Conservation (phyloP, 192 early-diverging fungal genomes). For the Irineochytrium annulatum region DNA sequence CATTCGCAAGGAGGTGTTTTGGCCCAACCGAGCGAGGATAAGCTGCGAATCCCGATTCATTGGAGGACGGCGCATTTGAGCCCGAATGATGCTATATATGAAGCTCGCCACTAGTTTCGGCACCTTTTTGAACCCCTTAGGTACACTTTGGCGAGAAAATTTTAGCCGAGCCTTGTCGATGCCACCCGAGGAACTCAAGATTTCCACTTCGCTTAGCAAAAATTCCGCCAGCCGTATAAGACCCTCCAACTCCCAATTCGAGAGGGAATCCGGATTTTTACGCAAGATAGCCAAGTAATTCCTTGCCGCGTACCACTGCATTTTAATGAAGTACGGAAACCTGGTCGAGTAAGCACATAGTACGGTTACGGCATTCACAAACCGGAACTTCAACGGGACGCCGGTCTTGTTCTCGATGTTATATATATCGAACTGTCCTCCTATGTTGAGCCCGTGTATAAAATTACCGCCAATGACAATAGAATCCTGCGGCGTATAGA, state of each 20-base stretch:
- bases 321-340: slow-evolving; percentile 79
- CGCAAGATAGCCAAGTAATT: slow-evolving; percentile 50
- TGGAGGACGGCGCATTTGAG: no score
- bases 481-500: slow-evolving; percentile 80
- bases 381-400: slow-evolving; percentile 75
- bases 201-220: slow-evolving; percentile 29
- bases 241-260: slow-evolving; percentile 53
- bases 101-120: no score
- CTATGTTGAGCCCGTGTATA: slow-evolving; percentile 73
- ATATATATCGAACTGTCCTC: slow-evolving; percentile 65
- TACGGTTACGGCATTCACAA: no score
- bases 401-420: slow-evolving; percentile 75
- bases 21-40: no score
- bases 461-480: slow-evolving; percentile 95
- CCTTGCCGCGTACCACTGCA: slow-evolving; percentile 79
- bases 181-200: no score
- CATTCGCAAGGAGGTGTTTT: no score
- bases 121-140: no score
- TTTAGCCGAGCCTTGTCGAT: no score
- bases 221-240: slow-evolving; percentile 46
- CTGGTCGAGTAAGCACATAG: no score
- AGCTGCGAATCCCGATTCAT: no score
- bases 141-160: no score
- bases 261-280: not conserved
- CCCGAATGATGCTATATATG: no score